Evolutionary conservation across 129 eudicot genomes (phyloP).

Genomic region (Dittrichia graveolens): DNA sequence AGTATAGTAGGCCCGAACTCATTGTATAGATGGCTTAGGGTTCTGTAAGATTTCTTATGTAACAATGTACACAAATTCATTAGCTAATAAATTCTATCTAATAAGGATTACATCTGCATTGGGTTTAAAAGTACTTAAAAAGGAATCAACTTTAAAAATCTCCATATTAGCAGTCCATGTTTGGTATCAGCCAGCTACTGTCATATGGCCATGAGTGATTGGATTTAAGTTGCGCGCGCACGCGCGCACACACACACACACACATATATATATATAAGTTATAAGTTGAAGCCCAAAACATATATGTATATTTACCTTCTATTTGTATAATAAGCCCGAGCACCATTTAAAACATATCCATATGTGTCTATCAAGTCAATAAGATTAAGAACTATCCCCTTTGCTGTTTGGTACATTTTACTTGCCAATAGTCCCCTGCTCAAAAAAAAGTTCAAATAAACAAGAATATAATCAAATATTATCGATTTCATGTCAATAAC

Average conservation of each 20-base stretch:
- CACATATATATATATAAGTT: neutral
- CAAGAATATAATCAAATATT: neutral
- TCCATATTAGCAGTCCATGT: neutral
- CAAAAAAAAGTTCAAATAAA: neutral
- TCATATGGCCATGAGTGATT: no score
- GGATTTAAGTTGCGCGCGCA: neutral
- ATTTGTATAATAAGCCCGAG: slow-evolving; percentile 85
- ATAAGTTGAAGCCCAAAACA: neutral
- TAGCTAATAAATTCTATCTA: no score
- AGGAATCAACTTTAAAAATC: no score
- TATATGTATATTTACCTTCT: slow-evolving; percentile 50
- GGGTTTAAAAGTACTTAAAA: no score
- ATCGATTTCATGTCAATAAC: neutral
- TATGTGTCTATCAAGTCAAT: slow-evolving; percentile 60
- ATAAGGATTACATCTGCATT: no score
- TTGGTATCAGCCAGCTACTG: neutral
- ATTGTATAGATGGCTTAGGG: no score
- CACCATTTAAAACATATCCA: slow-evolving; percentile 92
- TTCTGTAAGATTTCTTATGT: no score
- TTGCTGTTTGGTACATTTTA: slow-evolving; percentile 90
- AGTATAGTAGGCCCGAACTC: no score
- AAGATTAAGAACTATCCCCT: slow-evolving; percentile 80
- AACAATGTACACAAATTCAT: no score
- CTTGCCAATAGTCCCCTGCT: slow-evolving; percentile 87
- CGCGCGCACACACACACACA: no score